These are phyloP conservation scores for Nitzschia palea DNA, from an alignment of 108 stramenopile species.

Conservation along the genomic window DNA sequence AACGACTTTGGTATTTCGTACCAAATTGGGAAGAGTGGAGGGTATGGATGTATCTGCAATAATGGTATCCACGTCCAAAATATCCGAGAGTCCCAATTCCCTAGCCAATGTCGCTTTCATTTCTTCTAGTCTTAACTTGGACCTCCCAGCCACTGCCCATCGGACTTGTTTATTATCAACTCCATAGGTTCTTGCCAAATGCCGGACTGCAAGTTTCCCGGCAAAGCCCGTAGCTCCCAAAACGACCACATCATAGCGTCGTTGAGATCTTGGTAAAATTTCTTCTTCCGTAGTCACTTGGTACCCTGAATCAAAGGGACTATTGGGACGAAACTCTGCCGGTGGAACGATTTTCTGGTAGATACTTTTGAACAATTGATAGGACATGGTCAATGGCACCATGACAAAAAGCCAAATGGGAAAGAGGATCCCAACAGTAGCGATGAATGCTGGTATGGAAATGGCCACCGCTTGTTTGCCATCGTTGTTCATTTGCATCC, in stretches of 20 bases:
- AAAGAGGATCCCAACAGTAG: slow-evolving; percentile 16
- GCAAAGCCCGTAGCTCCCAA: slow-evolving; percentile 91
- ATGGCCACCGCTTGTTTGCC: slow-evolving; percentile 12
- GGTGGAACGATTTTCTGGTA: neutral
- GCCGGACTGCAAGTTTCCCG: slow-evolving; percentile 68
- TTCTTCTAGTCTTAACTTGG: slow-evolving; percentile 45
- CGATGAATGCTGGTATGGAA: neutral
- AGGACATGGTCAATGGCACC: slow-evolving; percentile 43
- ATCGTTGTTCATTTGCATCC: neutral
- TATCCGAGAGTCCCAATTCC: slow-evolving; percentile 35
- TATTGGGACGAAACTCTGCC: neutral
- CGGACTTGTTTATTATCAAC: slow-evolving; percentile 45
- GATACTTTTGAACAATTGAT: slow-evolving; percentile 39
- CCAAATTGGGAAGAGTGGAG: slow-evolving; percentile 60
- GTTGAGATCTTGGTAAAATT: slow-evolving; percentile 37
- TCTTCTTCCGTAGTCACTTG: slow-evolving; percentile 17
- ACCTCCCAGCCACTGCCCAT: slow-evolving; percentile 86
- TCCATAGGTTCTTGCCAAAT: slow-evolving; percentile 65
- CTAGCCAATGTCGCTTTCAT: slow-evolving; percentile 33
- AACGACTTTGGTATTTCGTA: slow-evolving; percentile 69
- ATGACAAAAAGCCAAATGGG: slow-evolving; percentile 34
- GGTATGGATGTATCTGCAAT: slow-evolving; percentile 62
- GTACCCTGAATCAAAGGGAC: slow-evolving; percentile 25
- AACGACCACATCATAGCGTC: slow-evolving; percentile 78
- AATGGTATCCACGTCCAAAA: slow-evolving; percentile 44